Evolutionary conservation across 2,329 filamentous ascomycete species (phyloP).

Genomic region (Xylariaceae sp.): DNA sequence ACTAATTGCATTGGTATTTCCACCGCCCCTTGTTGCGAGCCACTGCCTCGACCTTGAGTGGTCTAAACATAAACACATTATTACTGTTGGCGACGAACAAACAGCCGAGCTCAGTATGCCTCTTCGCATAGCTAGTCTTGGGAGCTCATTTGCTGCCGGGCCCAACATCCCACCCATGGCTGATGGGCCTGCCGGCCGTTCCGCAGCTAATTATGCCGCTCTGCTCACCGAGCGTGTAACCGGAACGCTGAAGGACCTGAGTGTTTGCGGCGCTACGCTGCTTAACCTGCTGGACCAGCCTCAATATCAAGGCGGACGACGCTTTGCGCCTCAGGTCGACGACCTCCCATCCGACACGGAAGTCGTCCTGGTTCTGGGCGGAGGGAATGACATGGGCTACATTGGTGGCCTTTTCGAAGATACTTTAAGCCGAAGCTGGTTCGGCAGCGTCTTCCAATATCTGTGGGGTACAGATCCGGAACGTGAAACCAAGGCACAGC

Average conservation of each 20-base stretch:
- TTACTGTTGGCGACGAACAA: too few species aligned
- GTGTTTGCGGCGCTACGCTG: conserved; percentile 38
- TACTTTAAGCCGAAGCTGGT: conserved; percentile 21
- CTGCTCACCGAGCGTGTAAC: conserved; percentile 27
- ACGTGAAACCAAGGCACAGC: conserved; percentile 1
- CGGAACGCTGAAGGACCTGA: conserved; percentile 31
- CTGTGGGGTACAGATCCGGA: conserved; percentile 16
- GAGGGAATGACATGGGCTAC: conserved; percentile 40
- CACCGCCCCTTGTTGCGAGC: too few species aligned
- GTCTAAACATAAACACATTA: too few species aligned
- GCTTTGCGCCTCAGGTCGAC: conserved; percentile 36
- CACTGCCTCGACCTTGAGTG: too few species aligned
- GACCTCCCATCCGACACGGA: conserved; percentile 34
- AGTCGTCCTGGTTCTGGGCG: conserved; percentile 36
- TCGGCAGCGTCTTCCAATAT: conserved; percentile 11
- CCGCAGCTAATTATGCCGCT: conserved; percentile 36
- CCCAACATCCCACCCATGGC: conserved; percentile 34
- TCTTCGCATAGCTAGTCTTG: conserved; percentile 30
- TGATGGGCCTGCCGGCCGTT: conserved; percentile 30
- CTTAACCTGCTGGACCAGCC: conserved; percentile 36
- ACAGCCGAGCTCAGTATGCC: conserved; percentile 11
- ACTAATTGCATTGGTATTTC: too few species aligned
- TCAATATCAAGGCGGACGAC: conserved; percentile 26
- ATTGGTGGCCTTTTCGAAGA: conserved; percentile 35
- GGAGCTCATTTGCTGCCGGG: conserved; percentile 33